Conservation (phyloP, 169 alveolate species). For the Eimeria brunetti region DNA sequence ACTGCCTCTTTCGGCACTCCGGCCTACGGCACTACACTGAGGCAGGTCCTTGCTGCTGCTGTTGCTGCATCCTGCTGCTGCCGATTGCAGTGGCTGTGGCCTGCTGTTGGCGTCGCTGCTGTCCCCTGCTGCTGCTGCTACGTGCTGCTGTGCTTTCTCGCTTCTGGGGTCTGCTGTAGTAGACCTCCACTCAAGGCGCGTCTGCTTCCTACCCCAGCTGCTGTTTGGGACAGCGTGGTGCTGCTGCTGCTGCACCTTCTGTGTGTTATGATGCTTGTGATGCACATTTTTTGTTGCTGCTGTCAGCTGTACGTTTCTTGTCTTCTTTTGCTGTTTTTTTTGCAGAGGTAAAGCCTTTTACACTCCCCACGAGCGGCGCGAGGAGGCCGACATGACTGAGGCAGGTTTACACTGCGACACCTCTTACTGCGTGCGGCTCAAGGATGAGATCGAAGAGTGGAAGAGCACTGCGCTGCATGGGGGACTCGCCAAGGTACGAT, state of each 20-base stretch:
- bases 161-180: neutral
- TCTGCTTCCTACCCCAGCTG: neutral
- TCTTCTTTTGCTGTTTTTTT: neutral
- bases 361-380: constrained; percentile 29
- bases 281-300: neutral
- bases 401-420: constrained; percentile 66
- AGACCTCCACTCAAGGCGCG: neutral
- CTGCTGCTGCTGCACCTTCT: neutral
- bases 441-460: constrained; percentile 48
- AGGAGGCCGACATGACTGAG: neutral
- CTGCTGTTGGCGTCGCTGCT: neutral
- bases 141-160: neutral
- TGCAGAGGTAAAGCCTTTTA: constrained; percentile 73
- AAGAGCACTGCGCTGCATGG: constrained; percentile 37
- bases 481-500: constrained; percentile 53
- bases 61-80: neutral
- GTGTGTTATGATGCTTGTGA: neutral
- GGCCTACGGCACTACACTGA: constrained; percentile 64
- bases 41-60: constrained; percentile 20
- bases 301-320: too few relatives aligned
- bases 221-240: neutral
- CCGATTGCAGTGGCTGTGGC: neutral
- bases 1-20: constrained; percentile 79
- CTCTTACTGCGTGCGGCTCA: constrained; percentile 40
- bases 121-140: neutral